These are phyloP conservation scores for Lipomyces kockii DNA, from an alignment of 805 yeast species.

Conservation along the genomic window DNA sequence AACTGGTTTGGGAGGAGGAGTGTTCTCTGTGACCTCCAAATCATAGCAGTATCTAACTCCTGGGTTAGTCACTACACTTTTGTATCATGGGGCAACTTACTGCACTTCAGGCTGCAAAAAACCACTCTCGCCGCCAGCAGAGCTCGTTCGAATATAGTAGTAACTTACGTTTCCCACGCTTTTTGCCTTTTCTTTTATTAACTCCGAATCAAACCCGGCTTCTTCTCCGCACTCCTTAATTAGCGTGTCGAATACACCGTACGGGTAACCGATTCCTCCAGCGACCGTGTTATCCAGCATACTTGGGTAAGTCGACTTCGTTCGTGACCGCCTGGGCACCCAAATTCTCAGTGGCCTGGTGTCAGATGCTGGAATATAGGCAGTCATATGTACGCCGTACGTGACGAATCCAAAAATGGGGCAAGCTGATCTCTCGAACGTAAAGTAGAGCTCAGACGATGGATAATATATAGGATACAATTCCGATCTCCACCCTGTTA, in stretches of 20 bases:
- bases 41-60: conserved; percentile 63
- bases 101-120: conserved; percentile 90
- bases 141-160: conserved; percentile 41
- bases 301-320: conserved; percentile 87
- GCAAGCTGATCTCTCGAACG: conserved; percentile 79
- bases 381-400: conserved; percentile 88
- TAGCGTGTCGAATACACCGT: conserved; percentile 73
- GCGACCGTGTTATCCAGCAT: conserved; percentile 93
- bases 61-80: background rate
- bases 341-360: conserved; percentile 57
- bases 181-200: conserved; percentile 53
- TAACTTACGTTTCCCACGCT: conserved; percentile 74
- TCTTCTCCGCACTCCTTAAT: conserved; percentile 89
- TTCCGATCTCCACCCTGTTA: conserved; percentile 78
- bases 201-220: conserved; percentile 69
- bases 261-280: conserved; percentile 89
- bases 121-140: conserved; percentile 53
- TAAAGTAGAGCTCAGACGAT: conserved; percentile 59
- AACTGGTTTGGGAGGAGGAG: conserved; percentile 58
- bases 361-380: conserved; percentile 64
- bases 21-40: conserved; percentile 55
- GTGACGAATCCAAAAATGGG: conserved; percentile 83
- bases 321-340: conserved; percentile 80
- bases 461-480: conserved; percentile 72
- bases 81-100: conserved; percentile 14